phyloP scores from a whole-genome alignment of 2,329 filamentous ascomycete species.

The Exophiala xenobiotica region DNA sequence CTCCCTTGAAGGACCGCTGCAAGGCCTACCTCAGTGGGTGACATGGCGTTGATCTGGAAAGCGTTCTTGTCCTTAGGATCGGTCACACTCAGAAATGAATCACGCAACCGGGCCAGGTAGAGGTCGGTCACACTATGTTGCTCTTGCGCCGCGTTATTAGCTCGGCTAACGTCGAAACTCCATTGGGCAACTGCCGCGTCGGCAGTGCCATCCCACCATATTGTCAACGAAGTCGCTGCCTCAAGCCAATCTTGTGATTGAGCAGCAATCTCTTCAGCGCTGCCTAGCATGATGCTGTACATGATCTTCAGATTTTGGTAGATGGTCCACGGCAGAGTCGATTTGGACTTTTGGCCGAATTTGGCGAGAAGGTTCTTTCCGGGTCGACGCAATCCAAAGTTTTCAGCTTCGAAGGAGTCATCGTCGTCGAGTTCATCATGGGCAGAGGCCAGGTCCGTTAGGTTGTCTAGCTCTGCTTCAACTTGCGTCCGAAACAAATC shows the following conservation, averaged over 20 bases:
- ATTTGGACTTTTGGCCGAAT: conserved; percentile 18
- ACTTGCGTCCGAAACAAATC: conserved; percentile 76
- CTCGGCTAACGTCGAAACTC: conserved; percentile 47
- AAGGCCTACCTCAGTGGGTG: conserved; percentile 75
- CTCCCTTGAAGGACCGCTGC: conserved; percentile 83
- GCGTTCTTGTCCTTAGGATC: conserved; percentile 60
- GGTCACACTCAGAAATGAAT: conserved; percentile 65
- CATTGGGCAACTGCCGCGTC: conserved; percentile 48
- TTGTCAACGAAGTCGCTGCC: conserved; percentile 75
- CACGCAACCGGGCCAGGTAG: conserved; percentile 71
- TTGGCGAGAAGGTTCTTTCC: conserved; percentile 15
- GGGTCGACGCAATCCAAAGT: conserved; percentile 43
- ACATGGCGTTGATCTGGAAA: conserved; percentile 73
- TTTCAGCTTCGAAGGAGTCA: conserved; percentile 48
- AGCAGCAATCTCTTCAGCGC: conserved; percentile 70
- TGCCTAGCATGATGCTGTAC: conserved; percentile 78
- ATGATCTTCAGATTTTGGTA: conserved; percentile 80
- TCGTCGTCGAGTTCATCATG: conserved; percentile 52
- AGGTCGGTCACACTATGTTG: conserved; percentile 52
- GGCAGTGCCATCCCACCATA: conserved; percentile 89
- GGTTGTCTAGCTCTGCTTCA: conserved; percentile 64
- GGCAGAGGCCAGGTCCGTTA: conserved; percentile 78
- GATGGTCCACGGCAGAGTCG: conserved; percentile 46
- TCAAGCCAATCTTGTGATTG: conserved; percentile 89
- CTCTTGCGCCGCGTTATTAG: conserved; percentile 33